These are phyloP conservation scores for Phytomonas francai DNA, from an alignment of 208 protist species.

Conservation along the genomic window DNA sequence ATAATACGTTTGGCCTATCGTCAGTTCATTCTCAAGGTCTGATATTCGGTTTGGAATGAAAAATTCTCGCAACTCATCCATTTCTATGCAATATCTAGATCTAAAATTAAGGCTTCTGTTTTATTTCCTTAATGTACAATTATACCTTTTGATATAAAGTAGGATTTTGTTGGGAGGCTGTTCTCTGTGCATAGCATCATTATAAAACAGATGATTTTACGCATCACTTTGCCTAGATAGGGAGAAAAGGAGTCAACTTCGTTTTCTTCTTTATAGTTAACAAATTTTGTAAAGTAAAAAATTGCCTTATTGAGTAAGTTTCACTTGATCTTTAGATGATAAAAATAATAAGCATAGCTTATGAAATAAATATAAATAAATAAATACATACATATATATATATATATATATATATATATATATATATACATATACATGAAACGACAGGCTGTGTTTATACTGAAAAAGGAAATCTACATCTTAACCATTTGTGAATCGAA, in stretches of 20 bases:
- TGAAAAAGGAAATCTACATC: too few species aligned
- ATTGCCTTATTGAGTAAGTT: not conserved
- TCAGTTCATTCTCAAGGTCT: constrained; percentile 53
- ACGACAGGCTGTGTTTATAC: too few species aligned
- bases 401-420: too few species aligned
- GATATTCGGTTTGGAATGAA: constrained; percentile 50
- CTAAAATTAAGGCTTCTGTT: too few species aligned
- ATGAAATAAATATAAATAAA: not conserved
- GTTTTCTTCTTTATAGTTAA: constrained; percentile 14
- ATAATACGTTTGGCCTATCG: constrained; percentile 36
- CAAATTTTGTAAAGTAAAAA: constrained; percentile 17
- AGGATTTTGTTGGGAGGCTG: constrained; percentile 23
- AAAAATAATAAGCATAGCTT: constrained; percentile 4
- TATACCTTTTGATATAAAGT: constrained; percentile 73
- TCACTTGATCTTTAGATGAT: not conserved
- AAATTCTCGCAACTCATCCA: constrained; percentile 57
- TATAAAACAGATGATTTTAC: constrained; percentile 60
- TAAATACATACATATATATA: too few species aligned
- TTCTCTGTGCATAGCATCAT: constrained; percentile 39
- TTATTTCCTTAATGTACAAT: constrained; percentile 3
- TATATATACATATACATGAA: too few species aligned
- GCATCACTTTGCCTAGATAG: constrained; percentile 42
- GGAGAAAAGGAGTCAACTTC: not conserved
- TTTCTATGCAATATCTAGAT: too few species aligned
- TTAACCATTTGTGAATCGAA: too few species aligned